phyloP scores from a whole-genome alignment of 768 basidiomycete species.

The Tulasnella sp. region DNA sequence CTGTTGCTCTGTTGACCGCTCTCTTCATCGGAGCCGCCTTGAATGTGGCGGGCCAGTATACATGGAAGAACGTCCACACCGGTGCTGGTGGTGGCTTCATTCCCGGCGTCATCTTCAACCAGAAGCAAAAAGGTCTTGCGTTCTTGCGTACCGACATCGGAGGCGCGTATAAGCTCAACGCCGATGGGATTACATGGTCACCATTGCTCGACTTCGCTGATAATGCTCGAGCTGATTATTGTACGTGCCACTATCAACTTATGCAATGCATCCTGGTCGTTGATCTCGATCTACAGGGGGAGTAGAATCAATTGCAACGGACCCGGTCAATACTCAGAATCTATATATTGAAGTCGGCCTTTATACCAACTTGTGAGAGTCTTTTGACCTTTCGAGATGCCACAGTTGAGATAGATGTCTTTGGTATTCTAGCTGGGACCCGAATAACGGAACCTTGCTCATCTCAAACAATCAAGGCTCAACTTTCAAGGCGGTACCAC shows the following conservation, averaged over 20 bases:
- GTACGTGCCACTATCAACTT: no score
- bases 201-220: neutral
- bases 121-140: neutral
- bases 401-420: no score
- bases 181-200: neutral
- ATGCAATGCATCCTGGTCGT: no score
- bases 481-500: constrained; percentile 26
- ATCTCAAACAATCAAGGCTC: neutral
- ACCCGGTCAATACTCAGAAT: no score
- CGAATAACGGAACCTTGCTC: constrained; percentile 47
- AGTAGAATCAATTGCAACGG: no score
- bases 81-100: constrained; percentile 8
- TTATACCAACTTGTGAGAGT: constrained; percentile 28
- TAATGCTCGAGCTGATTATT: constrained; percentile 28
- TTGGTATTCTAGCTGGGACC: constrained; percentile 41
- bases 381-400: no score
- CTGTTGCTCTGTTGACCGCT: no score
- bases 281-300: no score
- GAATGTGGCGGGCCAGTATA: neutral
- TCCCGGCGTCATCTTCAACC: neutral
- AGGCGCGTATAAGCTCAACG: constrained; percentile 1
- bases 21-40: no score
- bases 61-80: constrained; percentile 5
- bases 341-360: constrained; percentile 15
- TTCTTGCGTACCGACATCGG: neutral